Base-by-base conservation (phyloP, 257 asterid species). In the Ajuga chamaepitys region DNA sequence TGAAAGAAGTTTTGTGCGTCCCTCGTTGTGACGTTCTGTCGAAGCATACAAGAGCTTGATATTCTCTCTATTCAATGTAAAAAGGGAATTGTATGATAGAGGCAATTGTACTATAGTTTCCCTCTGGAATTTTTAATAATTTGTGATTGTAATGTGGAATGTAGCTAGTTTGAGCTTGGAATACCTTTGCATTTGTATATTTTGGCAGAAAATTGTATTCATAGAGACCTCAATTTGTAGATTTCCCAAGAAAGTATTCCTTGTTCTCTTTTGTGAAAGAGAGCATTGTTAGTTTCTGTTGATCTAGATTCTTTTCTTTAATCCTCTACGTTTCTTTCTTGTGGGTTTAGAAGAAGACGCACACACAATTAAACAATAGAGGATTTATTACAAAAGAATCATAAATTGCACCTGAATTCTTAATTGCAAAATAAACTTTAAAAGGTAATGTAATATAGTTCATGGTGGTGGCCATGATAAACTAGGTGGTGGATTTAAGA, bases 101-200 rank as follows among this genome's bases (percentile, higher is more conserved):
- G 50, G 35, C 62, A 50, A 20, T 58, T 22, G 51, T 58, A 58
- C 66, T 40, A 60, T n/a, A n/a, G n/a, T n/a, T n/a, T n/a, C n/a
- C n/a, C n/a, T n/a, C n/a, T n/a, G n/a, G n/a, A 64, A 64, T 26
- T 73, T 76, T 69, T 62, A 64, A 70, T 66, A 35, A 10, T 11
- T n/a, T 46, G 8, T 28, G 38, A 40, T n/a, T 52, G 37, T 25
- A 63, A 38, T 60, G 34, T 35, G 24, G 44, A 42, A 52, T 70
- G 73, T 64, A 44, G 64, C 46, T 60, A 56, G 62, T 30, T 56
- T 14, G 58, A 52, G 58, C 38, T 52, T 52, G 13, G 32, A 52
- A 13, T 28, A 30, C 61, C 28, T 55, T 1, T 30, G 61, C 61
- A 55, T n/a, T 55, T 30, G 7, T 2, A 28, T 28, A 3, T 30